Evolutionary conservation across 2,329 filamentous ascomycete species (phyloP), one percentile per base, ranked within the genome.

Genomic region (Fusarium bactridioides): DNA sequence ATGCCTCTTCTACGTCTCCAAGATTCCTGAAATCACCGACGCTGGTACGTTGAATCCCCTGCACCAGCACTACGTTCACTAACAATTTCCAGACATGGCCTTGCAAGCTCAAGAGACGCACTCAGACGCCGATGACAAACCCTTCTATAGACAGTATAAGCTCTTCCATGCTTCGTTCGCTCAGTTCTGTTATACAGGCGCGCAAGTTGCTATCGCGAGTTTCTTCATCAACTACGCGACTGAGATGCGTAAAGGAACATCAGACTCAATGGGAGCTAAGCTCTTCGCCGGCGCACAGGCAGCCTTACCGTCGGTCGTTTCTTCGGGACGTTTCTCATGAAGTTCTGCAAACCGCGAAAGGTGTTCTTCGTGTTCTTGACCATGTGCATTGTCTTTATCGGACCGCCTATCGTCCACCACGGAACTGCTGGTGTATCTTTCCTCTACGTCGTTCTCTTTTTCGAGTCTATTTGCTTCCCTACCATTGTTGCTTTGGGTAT

Each of bases 401-500:
- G 80, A 18, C 84, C 86, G 3, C 78, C 86, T 41, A 86, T 87
- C 72, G 85, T 85, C 1, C 80, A 84, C 64, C 73, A 80, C 16
- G 84, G 82, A n/a, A 83, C 85, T 70, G 80, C 79, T 1, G 87
- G 86, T 48, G 82, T 90, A 69, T 83, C 85, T 10, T 90, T 94
- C 85, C 86, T 94, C 35, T 93, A 90, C 80, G 70, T 93, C 15
- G 89, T 91, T 11, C 85, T 94, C 29, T 94, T 95, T 84, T 95
- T 95, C 81, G 93, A 94, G 81, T 91, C 89, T 8, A 92, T 94
- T 77, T 92, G 91, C 80, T 95, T 95, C 84, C 93, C 93, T 0
- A 94, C 92, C 23, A 94, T 95, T 76, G 90, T 95, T 35, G 92
- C 92, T 8, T 85, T 95, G 6, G 92, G 92, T 13, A 93, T 94